Percentiles rank a stretch among this genome's conserved stretches.
phyloP scores from a whole-genome alignment of 1,284 basidiomycete genomes.

The Exobasidium cylindrosporum region DNA sequence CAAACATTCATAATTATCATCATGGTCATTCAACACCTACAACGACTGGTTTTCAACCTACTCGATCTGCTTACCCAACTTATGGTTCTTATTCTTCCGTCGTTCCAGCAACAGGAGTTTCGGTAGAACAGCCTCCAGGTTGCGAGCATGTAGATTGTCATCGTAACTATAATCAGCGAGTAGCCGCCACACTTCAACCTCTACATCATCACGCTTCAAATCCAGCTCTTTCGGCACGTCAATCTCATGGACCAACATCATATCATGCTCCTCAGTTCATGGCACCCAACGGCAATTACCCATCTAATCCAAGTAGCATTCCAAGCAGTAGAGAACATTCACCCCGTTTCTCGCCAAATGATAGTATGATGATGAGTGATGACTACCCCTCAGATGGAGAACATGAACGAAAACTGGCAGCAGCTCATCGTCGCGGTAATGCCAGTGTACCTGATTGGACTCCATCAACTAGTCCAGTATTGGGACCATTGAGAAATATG shows the following conservation, averaged over 20 bases:
- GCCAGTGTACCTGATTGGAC: constrained; percentile 36
- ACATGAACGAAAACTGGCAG: constrained; percentile 15
- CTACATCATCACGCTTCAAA: constrained; percentile 13
- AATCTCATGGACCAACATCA: constrained; percentile 2
- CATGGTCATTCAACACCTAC: neutral
- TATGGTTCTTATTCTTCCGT: constrained; percentile 6
- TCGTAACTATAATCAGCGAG: constrained; percentile 44
- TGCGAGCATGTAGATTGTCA: constrained; percentile 49
- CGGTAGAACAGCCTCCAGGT: constrained; percentile 25
- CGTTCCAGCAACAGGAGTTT: neutral
- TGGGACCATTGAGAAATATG: constrained; percentile 52
- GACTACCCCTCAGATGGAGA: constrained; percentile 43
- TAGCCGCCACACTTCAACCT: constrained; percentile 31
- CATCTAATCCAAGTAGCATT: constrained; percentile 44
- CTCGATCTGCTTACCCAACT: constrained; percentile 1
- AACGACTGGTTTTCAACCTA: neutral
- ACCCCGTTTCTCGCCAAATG: constrained; percentile 44
- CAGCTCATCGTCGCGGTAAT: constrained; percentile 3
- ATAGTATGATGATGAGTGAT: constrained; percentile 35
- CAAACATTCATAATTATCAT: constrained; percentile 5
- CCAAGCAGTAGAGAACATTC: constrained; percentile 50
- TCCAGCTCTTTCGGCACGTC: neutral
- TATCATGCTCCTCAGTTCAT: constrained; percentile 9
- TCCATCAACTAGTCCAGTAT: constrained; percentile 51
- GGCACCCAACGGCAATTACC: constrained; percentile 12